Evolutionary conservation across 2,329 filamentous ascomycete genomes (phyloP).

Genomic region (Fusarium tanahbumbuense): DNA sequence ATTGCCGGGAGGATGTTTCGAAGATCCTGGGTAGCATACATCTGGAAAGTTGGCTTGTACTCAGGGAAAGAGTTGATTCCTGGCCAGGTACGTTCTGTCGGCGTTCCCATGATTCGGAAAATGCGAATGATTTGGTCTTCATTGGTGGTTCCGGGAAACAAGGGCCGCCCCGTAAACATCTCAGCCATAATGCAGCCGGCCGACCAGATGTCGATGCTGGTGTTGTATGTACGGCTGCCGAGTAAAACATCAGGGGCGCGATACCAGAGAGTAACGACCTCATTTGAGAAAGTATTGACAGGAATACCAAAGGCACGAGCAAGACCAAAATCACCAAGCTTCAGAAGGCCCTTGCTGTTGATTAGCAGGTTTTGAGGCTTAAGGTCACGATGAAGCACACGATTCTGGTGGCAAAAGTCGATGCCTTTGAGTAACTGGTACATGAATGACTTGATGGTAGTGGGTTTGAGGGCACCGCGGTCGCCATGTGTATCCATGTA

Average conservation of each 20-base stretch:
- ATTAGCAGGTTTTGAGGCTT: constrained; percentile 98
- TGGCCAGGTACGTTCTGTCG: constrained; percentile 94
- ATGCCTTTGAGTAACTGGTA: constrained; percentile 95
- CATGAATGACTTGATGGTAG: constrained; percentile 99
- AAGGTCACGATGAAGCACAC: constrained; percentile 92
- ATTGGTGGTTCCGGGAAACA: constrained; percentile 98
- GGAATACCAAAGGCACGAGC: constrained; percentile 96
- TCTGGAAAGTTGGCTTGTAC: constrained; percentile 94
- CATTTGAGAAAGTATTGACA: constrained; percentile 97
- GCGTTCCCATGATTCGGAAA: constrained; percentile 98
- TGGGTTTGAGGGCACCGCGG: constrained; percentile 85
- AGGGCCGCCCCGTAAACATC: constrained; percentile 95
- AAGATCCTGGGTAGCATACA: constrained; percentile 93
- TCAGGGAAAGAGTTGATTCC: constrained; percentile 96
- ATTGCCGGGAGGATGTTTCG: constrained; percentile 89
- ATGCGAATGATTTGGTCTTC: constrained; percentile 98
- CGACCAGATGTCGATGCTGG: constrained; percentile 99
- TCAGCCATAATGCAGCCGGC: constrained; percentile 99
- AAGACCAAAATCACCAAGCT: constrained; percentile 94
- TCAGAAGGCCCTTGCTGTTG: constrained; percentile 89
- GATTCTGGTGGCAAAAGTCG: constrained; percentile 97
- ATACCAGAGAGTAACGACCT: constrained; percentile 98
- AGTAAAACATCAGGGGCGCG: constrained; percentile 95
- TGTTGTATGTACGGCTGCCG: constrained; percentile 96
- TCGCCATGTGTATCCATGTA: constrained; percentile 98